Percentiles rank a stretch among this genome's conserved stretches.
phyloP scores from a whole-genome alignment of 2,329 filamentous ascomycete genomes.

The Verticillium dahliae region DNA sequence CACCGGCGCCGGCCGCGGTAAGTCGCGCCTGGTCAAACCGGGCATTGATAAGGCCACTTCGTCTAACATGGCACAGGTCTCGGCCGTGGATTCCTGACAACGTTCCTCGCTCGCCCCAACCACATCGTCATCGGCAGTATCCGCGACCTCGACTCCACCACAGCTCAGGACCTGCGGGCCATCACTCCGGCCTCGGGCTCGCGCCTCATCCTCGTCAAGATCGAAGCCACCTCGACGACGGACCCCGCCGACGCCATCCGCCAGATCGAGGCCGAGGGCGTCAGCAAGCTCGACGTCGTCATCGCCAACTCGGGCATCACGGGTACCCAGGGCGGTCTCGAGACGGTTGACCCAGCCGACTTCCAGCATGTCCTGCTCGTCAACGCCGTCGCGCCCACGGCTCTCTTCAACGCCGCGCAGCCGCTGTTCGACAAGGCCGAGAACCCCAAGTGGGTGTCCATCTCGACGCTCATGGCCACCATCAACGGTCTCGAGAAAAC shows the following conservation, averaged over 20 bases:
- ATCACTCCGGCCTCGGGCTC: conserved; percentile 28
- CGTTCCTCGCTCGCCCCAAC: conserved; percentile 42
- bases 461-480: conserved; percentile 18
- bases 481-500: conserved; percentile 13
- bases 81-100: conserved; percentile 23
- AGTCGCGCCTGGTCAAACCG: neutral
- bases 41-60: conserved; percentile 6
- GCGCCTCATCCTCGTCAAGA: conserved; percentile 32
- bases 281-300: conserved; percentile 39
- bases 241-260: conserved; percentile 26
- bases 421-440: conserved; percentile 16
- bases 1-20: neutral
- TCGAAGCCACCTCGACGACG: conserved; percentile 27
- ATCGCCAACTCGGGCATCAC: conserved; percentile 45
- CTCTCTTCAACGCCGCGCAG: conserved; percentile 15
- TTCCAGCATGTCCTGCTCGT: conserved; percentile 29
- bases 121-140: conserved; percentile 39
- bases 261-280: conserved; percentile 20
- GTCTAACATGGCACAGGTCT: conserved; percentile 23
- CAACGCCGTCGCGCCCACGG: conserved; percentile 21
- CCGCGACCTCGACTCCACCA: conserved; percentile 20
- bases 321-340: conserved; percentile 20
- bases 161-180: conserved; percentile 19
- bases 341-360: conserved; percentile 25
- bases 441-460: conserved; percentile 18